phyloP scores from a whole-genome alignment of 352 stramenopile genomes.

The Pythium coloratum region DNA sequence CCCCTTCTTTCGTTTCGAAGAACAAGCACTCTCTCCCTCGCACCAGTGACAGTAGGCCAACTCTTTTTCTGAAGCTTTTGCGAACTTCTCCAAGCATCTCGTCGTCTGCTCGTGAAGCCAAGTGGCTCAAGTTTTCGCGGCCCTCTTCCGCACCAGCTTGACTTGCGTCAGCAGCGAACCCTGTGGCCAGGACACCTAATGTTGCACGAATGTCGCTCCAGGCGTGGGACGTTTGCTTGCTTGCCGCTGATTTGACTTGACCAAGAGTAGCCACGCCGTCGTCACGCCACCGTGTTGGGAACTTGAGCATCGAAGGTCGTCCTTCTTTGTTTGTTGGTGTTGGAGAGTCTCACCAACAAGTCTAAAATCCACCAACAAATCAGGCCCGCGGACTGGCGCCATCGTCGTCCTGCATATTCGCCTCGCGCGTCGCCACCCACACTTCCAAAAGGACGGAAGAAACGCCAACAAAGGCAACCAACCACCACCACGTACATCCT shows the following conservation, averaged over 20 bases:
- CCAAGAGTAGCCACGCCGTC: background rate
- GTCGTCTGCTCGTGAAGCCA: constrained; percentile 2
- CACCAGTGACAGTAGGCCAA: background rate
- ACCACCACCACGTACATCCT: background rate
- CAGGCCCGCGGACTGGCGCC: background rate
- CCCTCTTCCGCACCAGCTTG: background rate
- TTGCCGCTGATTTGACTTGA: constrained; percentile 1
- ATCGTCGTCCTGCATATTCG: background rate
- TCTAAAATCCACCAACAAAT: constrained; percentile 1
- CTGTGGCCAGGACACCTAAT: background rate
- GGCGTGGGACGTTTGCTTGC: constrained; percentile 1
- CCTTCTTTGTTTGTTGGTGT: constrained; percentile 5
- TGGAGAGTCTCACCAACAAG: constrained; percentile 1
- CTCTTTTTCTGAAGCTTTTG: background rate
- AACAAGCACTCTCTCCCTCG: background rate
- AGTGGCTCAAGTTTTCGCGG: constrained; percentile 1
- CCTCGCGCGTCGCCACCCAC: background rate
- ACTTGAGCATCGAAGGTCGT: background rate
- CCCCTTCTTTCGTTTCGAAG: background rate
- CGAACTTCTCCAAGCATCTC: too few species aligned
- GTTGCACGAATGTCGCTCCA: constrained; percentile 25
- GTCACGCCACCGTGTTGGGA: background rate
- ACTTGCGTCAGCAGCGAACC: background rate
- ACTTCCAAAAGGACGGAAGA: background rate
- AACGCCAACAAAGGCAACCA: constrained; percentile 1